Evolutionary conservation across 2,329 filamentous ascomycete species (phyloP).

Genomic region (Trichophyton schoenleinii): DNA sequence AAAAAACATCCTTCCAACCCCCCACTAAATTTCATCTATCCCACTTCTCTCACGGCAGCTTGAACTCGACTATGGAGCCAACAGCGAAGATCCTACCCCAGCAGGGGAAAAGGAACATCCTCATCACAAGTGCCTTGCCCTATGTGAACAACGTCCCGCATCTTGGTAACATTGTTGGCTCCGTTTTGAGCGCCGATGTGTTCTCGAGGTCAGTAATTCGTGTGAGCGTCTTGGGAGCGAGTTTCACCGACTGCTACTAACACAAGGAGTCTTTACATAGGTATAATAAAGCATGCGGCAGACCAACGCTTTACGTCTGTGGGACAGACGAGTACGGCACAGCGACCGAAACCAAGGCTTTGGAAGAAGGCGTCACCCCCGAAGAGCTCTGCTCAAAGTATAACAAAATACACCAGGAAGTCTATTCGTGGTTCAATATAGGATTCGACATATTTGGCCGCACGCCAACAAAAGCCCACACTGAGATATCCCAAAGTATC

Average conservation of each 20-base stretch:
- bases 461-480: slow-evolving; percentile 79
- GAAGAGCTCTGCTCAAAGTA: slow-evolving; percentile 84
- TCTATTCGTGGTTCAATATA: slow-evolving; percentile 95
- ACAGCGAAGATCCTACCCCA: slow-evolving; percentile 13
- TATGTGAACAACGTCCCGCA: slow-evolving; percentile 75
- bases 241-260: background rate
- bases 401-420: slow-evolving; percentile 74
- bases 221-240: background rate
- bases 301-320: slow-evolving; percentile 27
- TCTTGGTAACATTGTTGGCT: slow-evolving; percentile 78
- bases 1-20: background rate
- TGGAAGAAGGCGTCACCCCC: slow-evolving; percentile 74
- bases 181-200: slow-evolving; percentile 78
- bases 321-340: slow-evolving; percentile 93
- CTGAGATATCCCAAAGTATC: slow-evolving; percentile 82
- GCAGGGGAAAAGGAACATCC: slow-evolving; percentile 67
- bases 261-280: slow-evolving; percentile 1
- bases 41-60: slow-evolving; percentile 4
- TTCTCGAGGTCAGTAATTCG: slow-evolving; percentile 40
- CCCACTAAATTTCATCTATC: slow-evolving; percentile 5
- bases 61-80: slow-evolving; percentile 10
- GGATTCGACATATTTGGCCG: slow-evolving; percentile 90
- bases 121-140: slow-evolving; percentile 83
- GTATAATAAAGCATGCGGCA: slow-evolving; percentile 16
- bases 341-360: slow-evolving; percentile 87